A percentile compares a stretch with the other conserved stretches of the same genome.
phyloP scores from a whole-genome alignment of 768 basidiomycete species.

The Suillus paluster region DNA sequence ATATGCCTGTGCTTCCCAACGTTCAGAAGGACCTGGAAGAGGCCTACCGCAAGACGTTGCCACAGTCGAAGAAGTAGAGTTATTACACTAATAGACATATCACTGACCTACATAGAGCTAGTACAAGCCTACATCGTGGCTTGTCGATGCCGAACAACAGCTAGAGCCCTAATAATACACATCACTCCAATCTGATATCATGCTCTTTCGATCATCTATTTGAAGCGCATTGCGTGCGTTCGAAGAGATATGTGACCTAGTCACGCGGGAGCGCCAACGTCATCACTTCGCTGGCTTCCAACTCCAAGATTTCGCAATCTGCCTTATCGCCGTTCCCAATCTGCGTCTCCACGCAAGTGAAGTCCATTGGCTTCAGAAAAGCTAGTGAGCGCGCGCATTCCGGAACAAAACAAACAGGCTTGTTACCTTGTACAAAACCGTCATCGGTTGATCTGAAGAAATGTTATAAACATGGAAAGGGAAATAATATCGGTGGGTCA shows the following conservation, averaged over 20 bases:
- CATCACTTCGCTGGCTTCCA: conserved; percentile 40
- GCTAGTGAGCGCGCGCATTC: conserved; percentile 21
- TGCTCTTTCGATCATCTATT: background rate
- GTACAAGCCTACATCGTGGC: background rate
- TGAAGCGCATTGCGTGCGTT: background rate
- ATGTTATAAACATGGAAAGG: conserved; percentile 9
- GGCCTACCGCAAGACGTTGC: conserved; percentile 79
- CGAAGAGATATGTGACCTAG: background rate
- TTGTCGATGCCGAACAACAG: background rate
- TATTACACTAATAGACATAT: background rate
- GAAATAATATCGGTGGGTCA: conserved; percentile 22
- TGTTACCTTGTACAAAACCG: conserved; percentile 71
- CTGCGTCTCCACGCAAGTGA: conserved; percentile 93
- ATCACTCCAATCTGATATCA: background rate
- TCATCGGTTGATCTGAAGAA: conserved; percentile 87
- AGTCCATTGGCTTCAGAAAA: conserved; percentile 63
- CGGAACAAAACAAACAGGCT: conserved; percentile 5
- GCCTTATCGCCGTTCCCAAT: conserved; percentile 74
- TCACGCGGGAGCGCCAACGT: conserved; percentile 32
- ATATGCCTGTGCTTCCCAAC: conserved; percentile 83
- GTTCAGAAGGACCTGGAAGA: conserved; percentile 90
- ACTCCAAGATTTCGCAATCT: conserved; percentile 87
- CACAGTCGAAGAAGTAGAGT: conserved; percentile 70
- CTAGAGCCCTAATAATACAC: conserved; percentile 1
- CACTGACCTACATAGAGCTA: conserved; percentile 3